Evolutionary conservation across 345 rosid genomes (phyloP).

Genomic region (Conringia planisiliqua): DNA sequence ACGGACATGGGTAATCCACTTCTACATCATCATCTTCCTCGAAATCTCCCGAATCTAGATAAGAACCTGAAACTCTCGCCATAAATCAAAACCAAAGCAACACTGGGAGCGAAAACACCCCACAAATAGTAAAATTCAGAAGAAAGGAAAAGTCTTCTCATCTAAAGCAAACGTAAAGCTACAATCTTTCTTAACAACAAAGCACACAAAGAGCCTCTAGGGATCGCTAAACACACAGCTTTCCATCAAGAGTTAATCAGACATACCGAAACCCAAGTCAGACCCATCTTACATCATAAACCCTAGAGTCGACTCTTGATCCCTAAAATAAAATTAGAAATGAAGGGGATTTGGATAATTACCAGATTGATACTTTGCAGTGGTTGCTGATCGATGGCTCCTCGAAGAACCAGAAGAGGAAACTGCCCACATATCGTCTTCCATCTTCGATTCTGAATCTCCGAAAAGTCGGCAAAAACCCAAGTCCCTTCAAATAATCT

Average conservation of each 20-base stretch:
- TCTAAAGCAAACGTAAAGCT: slow-evolving; percentile 20
- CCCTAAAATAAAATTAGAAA: background rate
- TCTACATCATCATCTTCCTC: slow-evolving; percentile 28
- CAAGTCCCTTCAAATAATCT: background rate
- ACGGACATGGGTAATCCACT: slow-evolving; percentile 30
- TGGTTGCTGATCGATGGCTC: slow-evolving; percentile 24
- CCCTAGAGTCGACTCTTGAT: background rate
- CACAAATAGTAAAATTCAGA: background rate
- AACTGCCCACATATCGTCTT: slow-evolving; percentile 32
- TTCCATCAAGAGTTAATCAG: background rate
- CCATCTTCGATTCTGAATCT: slow-evolving; percentile 28
- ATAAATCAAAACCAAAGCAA: background rate
- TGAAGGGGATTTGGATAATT: background rate
- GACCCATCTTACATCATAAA: background rate
- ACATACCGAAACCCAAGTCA: background rate
- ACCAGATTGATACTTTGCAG: slow-evolving; percentile 32
- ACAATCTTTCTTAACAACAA: background rate
- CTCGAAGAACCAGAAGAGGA: slow-evolving; percentile 31
- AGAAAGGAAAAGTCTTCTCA: background rate
- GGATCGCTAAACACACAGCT: background rate
- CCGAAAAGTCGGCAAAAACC: background rate
- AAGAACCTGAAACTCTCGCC: slow-evolving; percentile 5
- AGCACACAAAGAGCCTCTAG: background rate
- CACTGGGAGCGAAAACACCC: background rate
- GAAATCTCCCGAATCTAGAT: slow-evolving; percentile 17